Base-by-base conservation (phyloP, 1,284 basidiomycete species). In the Phellinidium pouzarii region DNA sequence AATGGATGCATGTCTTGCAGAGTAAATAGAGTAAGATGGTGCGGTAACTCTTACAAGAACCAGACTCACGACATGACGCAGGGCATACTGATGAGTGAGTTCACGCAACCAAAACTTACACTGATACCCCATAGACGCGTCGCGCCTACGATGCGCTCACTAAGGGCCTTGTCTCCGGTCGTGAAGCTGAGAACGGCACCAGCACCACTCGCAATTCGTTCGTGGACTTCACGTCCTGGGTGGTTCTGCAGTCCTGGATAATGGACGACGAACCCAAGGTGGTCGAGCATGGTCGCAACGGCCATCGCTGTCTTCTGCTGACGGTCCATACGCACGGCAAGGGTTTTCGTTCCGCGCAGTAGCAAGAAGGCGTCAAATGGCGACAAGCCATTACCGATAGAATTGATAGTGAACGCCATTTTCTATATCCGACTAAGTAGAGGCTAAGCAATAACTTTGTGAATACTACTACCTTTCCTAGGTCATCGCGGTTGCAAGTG, bases 51-150 rank as follows among this genome's bases (percentile, higher is more conserved):
- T 44, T 47, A 37, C 38, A 48, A 52, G 55, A 44, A 36, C 47
- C 53, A 37, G 61, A 82, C 92, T 71, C 69, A 95, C 93, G 93
- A 96, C 96, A 99, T 99, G 61, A 94, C 84, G 69, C 96, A 99
- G 42, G 96, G 96, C 96, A 99, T 99, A 61, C 91, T 94, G 71
- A 99, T 99, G 66, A 99, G 71, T 65, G 89, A 93, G 75, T 99
- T 99, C 61, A 99, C 94, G 60, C 92, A 94, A 27, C 96, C 96
- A 66, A 99, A 99, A 62, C 91, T 94, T 61, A 99, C 96, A 59
- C 88, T 93, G 65, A 99, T 97, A 29, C 95, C 93, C 94, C 95
- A 99, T 27, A 99, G 73, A 46, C 92, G 79, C 7, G 95, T 91
- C 1, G 86, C 88, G 4, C 89, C 94, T 7, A 99, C 94, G 58